Evolutionary conservation across 768 basidiomycete species (phyloP).

Genomic region (Chiua virens): DNA sequence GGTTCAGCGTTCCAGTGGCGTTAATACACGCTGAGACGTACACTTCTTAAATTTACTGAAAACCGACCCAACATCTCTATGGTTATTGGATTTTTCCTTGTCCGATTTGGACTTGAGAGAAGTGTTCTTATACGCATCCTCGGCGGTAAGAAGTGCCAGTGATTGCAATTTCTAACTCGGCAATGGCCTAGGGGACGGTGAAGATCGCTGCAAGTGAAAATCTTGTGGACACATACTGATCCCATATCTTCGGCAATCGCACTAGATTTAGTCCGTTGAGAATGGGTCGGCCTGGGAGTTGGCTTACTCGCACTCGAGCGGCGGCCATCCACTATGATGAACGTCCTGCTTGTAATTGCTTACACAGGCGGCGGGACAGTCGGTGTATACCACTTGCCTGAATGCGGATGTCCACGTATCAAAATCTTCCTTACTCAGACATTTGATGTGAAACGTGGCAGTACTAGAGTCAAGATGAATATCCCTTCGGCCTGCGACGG

Average conservation of each 20-base stretch:
- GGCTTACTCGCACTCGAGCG: conserved; percentile 36
- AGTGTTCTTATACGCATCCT: conserved; percentile 36
- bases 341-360: conserved; percentile 48
- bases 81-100: conserved; percentile 43
- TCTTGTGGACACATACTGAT: conserved; percentile 40
- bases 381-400: conserved; percentile 45
- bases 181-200: conserved; percentile 47
- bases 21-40: conserved; percentile 27
- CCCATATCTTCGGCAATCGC: conserved; percentile 67
- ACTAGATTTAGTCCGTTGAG: conserved; percentile 48
- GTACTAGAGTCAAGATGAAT: conserved; percentile 77
- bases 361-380: conserved; percentile 12
- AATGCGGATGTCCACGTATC: conserved; percentile 72
- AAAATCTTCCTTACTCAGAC: conserved; percentile 70
- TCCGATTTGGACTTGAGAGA: conserved; percentile 38
- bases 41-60: conserved; percentile 67
- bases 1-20: background rate
- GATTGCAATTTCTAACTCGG: conserved; percentile 58
- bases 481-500: conserved; percentile 68
- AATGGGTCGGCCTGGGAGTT: conserved; percentile 43
- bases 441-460: conserved; percentile 82
- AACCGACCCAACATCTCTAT: conserved; percentile 33
- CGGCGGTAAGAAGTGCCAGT: conserved; percentile 39
- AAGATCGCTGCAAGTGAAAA: conserved; percentile 3
- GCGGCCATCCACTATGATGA: conserved; percentile 44